Evolutionary conservation across 2,329 filamentous ascomycete species (phyloP).

Genomic region (Ascochyta koolunga): DNA sequence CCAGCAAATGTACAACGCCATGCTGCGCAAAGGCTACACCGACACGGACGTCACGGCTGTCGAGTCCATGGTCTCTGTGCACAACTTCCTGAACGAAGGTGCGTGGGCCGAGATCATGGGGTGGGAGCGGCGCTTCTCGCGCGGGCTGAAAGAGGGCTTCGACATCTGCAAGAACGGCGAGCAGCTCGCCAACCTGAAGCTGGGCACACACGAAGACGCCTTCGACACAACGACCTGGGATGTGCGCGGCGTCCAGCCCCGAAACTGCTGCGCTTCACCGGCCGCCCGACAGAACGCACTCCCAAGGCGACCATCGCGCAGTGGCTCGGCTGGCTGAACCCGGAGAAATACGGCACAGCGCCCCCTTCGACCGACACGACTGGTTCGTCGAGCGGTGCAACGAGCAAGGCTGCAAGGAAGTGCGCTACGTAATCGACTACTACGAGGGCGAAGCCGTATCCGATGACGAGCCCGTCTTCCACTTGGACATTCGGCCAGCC

Average conservation of each 20-base stretch:
- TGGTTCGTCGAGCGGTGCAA: conserved; percentile 85
- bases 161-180: conserved; percentile 76
- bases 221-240: conserved; percentile 46
- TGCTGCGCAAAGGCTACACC: conserved; percentile 92
- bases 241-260: conserved; percentile 55
- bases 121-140: conserved; percentile 86
- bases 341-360: conserved; percentile 76
- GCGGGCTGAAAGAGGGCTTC: conserved; percentile 75
- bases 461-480: conserved; percentile 92
- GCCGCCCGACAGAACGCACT: conserved; percentile 84
- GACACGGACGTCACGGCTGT: conserved; percentile 93
- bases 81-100: conserved; percentile 98
- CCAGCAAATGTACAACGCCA: conserved; percentile 99
- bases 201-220: conserved; percentile 41
- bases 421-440: conserved; percentile 97
- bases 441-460: conserved; percentile 84
- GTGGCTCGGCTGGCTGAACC: conserved; percentile 78
- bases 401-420: conserved; percentile 72
- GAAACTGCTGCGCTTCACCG: conserved; percentile 83
- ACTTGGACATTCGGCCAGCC: conserved; percentile 90
- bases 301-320: conserved; percentile 89
- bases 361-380: conserved; percentile 94
- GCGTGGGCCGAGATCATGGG: conserved; percentile 94
- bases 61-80: conserved; percentile 94
- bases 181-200: conserved; percentile 65